These are phyloP conservation scores for Picocystis salinarum DNA, from an alignment of 139 green algal species.

Conservation along the genomic window DNA sequence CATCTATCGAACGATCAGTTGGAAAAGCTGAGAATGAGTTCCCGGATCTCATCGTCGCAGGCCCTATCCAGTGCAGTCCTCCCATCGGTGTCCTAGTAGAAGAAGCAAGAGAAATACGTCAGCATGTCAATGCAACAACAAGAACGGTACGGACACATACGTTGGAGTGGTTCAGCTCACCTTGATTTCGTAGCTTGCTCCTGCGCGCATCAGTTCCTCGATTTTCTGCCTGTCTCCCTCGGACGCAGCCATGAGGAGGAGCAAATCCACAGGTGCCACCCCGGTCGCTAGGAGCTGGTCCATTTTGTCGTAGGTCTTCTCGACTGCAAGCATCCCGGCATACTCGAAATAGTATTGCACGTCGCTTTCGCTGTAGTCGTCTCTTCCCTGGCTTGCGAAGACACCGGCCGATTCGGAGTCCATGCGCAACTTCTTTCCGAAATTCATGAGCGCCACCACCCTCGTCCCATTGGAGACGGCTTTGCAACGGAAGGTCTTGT, in stretches of 20 bases:
- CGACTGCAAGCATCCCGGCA: slow-evolving; percentile 78
- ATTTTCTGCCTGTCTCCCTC: slow-evolving; percentile 86
- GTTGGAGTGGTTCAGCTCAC: too few species aligned
- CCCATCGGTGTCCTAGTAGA: too few species aligned
- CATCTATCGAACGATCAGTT: too few species aligned
- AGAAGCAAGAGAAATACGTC: too few species aligned
- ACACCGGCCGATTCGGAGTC: too few species aligned
- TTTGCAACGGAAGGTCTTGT: too few species aligned
- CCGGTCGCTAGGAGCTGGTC: slow-evolving; percentile 41
- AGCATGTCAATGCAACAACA: too few species aligned
- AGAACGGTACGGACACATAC: too few species aligned
- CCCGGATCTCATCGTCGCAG: too few species aligned
- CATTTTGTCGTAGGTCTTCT: slow-evolving; percentile 73
- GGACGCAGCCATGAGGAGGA: slow-evolving; percentile 67
- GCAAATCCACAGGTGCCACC: slow-evolving; percentile 60
- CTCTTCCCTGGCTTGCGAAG: slow-evolving; percentile 29
- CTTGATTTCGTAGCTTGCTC: slow-evolving; percentile 37
- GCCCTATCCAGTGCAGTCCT: too few species aligned
- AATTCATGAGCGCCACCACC: neutral
- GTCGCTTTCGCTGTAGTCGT: slow-evolving; percentile 51
- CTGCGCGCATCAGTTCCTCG: slow-evolving; percentile 57
- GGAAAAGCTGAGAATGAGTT: too few species aligned
- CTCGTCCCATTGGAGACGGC: neutral
- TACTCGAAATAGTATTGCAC: slow-evolving; percentile 97
- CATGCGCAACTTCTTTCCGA: neutral